Percentiles rank a stretch among this genome's conserved stretches.
These are phyloP conservation scores for Physcomitrellopsis africana DNA, from an alignment of 225 moss, liverwort and hornwort genomes.

Conservation along the genomic window DNA sequence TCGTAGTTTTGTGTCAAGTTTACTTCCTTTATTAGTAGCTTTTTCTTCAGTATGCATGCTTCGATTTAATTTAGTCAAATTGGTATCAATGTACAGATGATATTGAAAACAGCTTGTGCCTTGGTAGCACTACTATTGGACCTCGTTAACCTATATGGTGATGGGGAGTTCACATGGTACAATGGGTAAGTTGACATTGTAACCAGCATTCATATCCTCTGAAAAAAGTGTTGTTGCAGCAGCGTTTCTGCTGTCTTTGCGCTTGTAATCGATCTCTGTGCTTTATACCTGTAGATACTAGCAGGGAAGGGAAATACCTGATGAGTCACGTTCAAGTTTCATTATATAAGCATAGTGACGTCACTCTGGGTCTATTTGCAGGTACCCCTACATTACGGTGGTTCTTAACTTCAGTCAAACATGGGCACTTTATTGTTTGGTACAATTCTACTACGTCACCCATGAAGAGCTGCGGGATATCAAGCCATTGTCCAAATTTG, in stretches of 20 bases:
- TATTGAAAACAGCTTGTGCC: conserved; percentile 93
- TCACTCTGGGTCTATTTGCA: conserved; percentile 41
- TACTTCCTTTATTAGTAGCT: no score
- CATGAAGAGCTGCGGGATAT: conserved; percentile 88
- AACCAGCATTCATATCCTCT: neutral
- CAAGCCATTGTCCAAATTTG: conserved; percentile 86
- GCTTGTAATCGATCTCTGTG: neutral
- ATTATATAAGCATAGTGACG: neutral
- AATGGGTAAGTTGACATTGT: conserved; percentile 68
- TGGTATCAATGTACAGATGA: conserved; percentile 68
- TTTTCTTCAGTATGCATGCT: neutral
- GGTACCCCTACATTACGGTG: conserved; percentile 94
- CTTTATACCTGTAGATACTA: conserved; percentile 2
- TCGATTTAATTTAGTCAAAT: conserved; percentile 27
- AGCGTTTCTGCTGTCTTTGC: conserved; percentile 14
- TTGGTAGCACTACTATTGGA: conserved; percentile 83
- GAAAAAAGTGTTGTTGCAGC: neutral
- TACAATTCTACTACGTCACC: conserved; percentile 94
- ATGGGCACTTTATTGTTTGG: conserved; percentile 96
- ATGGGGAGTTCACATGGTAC: conserved; percentile 81
- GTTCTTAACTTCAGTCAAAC: conserved; percentile 99
- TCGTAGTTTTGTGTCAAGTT: no score
- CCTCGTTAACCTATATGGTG: conserved; percentile 63
- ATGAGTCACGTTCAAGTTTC: conserved; percentile 4
- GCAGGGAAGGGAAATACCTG: conserved; percentile 1